Evolutionary conservation across 2,329 filamentous ascomycete genomes (phyloP).

Genomic region (Drechslerella dactyloides): DNA sequence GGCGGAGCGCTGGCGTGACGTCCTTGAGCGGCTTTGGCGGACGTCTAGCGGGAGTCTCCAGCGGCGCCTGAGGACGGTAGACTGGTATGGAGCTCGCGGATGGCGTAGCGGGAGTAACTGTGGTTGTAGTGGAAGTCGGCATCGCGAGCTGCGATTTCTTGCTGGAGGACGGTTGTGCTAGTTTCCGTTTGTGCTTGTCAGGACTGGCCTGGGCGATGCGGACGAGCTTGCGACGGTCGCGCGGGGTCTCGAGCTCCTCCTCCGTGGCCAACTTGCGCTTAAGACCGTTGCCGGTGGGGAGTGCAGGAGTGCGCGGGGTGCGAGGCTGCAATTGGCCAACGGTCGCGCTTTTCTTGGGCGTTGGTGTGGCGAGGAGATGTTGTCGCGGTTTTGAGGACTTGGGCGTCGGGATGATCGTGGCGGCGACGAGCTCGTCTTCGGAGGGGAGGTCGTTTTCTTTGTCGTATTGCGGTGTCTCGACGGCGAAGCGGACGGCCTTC

Average conservation of each 20-base stretch:
- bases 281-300: slow-evolving; percentile 10
- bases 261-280: slow-evolving; percentile 36
- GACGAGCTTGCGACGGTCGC: slow-evolving; percentile 23
- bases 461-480: not conserved
- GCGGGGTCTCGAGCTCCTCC: slow-evolving; percentile 18
- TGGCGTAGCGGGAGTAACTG: too few species aligned
- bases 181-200: not conserved
- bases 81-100: not conserved
- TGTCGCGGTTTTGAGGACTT: slow-evolving; percentile 11
- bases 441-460: slow-evolving; percentile 42
- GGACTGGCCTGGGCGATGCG: slow-evolving; percentile 3
- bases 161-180: slow-evolving; percentile 4
- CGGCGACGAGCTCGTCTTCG: slow-evolving; percentile 43
- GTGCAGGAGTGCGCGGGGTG: not conserved
- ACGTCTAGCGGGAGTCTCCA: slow-evolving; percentile 30
- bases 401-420: slow-evolving; percentile 27
- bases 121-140: too few species aligned
- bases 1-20: slow-evolving; percentile 22
- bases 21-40: slow-evolving; percentile 28
- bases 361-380: not conserved
- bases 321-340: not conserved
- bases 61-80: not conserved
- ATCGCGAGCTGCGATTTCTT: not conserved
- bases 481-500: slow-evolving; percentile 40
- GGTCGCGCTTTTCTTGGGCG: slow-evolving; percentile 7